These are phyloP conservation scores for Candida ficus DNA, from an alignment of 805 yeast genomes.

Conservation along the genomic window DNA sequence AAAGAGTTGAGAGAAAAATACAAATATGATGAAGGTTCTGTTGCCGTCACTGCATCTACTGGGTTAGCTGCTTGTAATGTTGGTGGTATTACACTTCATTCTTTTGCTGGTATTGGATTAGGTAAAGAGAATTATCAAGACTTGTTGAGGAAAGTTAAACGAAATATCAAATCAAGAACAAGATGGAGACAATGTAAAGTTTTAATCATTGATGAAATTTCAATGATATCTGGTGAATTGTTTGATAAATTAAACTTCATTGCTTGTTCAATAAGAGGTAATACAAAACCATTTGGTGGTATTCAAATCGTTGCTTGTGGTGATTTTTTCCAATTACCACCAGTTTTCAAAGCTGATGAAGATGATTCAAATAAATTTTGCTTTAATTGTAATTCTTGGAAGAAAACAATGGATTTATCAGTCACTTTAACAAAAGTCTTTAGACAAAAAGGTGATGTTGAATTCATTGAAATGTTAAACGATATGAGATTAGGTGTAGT, in stretches of 20 bases:
- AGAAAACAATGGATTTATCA: constrained; percentile 47
- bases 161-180: constrained; percentile 41
- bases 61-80: constrained; percentile 81
- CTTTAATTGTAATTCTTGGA: constrained; percentile 64
- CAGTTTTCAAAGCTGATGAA: constrained; percentile 42
- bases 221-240: constrained; percentile 71
- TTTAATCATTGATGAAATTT: constrained; percentile 69
- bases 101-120: constrained; percentile 73
- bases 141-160: constrained; percentile 47
- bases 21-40: constrained; percentile 39
- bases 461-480: constrained; percentile 68
- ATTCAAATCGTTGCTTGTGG: constrained; percentile 74
- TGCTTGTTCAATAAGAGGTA: constrained; percentile 46
- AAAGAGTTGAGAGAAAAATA: constrained; percentile 42
- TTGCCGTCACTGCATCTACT: constrained; percentile 80
- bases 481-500: constrained; percentile 66
- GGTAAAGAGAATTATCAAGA: constrained; percentile 49
- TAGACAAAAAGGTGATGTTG: constrained; percentile 70
- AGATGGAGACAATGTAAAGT: constrained; percentile 58
- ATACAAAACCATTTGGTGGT: constrained; percentile 66
- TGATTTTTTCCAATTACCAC: constrained; percentile 80
- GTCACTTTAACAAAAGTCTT: constrained; percentile 61
- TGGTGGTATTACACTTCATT: constrained; percentile 74
- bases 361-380: constrained; percentile 42
- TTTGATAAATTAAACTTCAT: constrained; percentile 59